These are phyloP conservation scores for Hippophae gyantsensis DNA, from an alignment of 306 rosid genomes.

Conservation along the genomic window DNA sequence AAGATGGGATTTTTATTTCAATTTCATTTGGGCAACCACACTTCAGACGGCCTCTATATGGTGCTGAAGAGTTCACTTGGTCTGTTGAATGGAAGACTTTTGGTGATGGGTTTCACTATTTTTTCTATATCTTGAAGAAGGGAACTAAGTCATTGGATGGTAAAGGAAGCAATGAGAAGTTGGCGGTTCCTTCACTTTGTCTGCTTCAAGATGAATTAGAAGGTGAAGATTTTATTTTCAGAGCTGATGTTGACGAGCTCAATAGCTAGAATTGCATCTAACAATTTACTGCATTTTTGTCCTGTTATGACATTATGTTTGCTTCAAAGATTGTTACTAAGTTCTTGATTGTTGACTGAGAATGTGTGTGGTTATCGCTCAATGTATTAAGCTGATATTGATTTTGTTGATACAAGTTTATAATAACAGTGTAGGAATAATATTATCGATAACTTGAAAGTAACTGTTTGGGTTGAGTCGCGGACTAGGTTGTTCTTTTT, in stretches of 20 bases:
- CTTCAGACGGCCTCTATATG: conserved; percentile 75
- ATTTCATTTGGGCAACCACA: conserved; percentile 98
- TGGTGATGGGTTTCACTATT: conserved; percentile 88
- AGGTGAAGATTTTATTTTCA: conserved; percentile 67
- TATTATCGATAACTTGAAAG: no score
- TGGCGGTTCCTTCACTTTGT: conserved; percentile 31
- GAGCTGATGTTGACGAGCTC: conserved; percentile 61
- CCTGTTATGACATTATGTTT: no score
- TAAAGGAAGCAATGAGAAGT: conserved; percentile 30
- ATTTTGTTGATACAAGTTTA: no score
- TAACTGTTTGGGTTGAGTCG: no score
- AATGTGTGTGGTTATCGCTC: no score
- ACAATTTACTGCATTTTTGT: background rate
- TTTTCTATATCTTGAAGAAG: conserved; percentile 67
- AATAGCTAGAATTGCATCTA: conserved; percentile 24
- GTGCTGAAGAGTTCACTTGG: conserved; percentile 74
- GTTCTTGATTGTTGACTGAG: no score
- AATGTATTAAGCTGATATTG: no score
- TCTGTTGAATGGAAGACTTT: conserved; percentile 80
- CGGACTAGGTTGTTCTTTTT: no score
- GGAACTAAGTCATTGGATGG: conserved; percentile 41
- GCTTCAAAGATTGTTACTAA: no score
- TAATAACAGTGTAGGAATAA: no score
- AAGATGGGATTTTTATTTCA: conserved; percentile 68
- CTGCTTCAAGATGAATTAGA: conserved; percentile 79